A percentile compares a stretch with the other conserved stretches of the same genome.
Conservation (phyloP, 768 basidiomycete genomes). For the Boletus rubescentipes region DNA sequence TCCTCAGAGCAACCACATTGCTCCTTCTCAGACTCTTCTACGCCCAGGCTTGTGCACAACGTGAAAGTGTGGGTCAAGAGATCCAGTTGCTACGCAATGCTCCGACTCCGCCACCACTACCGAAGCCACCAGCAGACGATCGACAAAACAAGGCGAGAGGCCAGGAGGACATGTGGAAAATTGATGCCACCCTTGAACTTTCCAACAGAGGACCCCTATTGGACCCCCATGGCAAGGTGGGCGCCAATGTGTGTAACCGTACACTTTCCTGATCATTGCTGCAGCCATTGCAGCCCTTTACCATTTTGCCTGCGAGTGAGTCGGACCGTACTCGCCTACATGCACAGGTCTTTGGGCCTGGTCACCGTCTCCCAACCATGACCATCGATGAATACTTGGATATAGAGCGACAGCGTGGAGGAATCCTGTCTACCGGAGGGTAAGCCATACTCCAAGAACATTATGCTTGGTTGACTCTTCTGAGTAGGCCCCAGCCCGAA, state of each 20-base stretch:
- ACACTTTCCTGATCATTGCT: constrained; percentile 6
- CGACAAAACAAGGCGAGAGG: constrained; percentile 39
- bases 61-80: constrained; percentile 72
- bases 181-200: constrained; percentile 55
- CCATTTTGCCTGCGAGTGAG: constrained; percentile 75
- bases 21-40: constrained; percentile 74
- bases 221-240: constrained; percentile 75
- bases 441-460: constrained; percentile 38
- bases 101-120: constrained; percentile 39
- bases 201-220: constrained; percentile 63
- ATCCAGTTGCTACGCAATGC: constrained; percentile 61
- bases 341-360: constrained; percentile 79
- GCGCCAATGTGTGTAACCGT: constrained; percentile 5
- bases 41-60: constrained; percentile 63
- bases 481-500: constrained; percentile 61
- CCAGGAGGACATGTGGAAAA: constrained; percentile 65
- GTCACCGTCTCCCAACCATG: constrained; percentile 90
- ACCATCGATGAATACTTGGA: constrained; percentile 92
- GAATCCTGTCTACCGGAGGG: constrained; percentile 88
- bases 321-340: constrained; percentile 71
- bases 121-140: constrained; percentile 35
- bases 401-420: constrained; percentile 80
- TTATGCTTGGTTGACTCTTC: constrained; percentile 6
- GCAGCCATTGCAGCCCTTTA: constrained; percentile 89
- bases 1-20: constrained; percentile 64